Conservation (phyloP, 1,139 yeast genomes). For the Yamadazyma mexicana region DNA sequence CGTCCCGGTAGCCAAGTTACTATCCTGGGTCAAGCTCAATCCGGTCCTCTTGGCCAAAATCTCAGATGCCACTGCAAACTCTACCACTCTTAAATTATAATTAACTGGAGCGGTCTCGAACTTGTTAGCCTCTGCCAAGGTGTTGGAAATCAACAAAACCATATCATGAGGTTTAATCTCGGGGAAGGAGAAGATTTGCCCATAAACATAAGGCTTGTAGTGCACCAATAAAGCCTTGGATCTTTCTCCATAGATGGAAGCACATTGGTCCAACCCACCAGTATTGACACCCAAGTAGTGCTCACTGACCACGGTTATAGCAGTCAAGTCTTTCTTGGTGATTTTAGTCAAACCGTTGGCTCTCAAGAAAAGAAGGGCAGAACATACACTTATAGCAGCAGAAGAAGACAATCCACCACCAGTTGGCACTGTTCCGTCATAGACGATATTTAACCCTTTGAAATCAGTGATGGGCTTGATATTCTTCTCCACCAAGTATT, state of each 20-base stretch:
- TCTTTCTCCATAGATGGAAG: slow-evolving; percentile 65
- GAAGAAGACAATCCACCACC: slow-evolving; percentile 74
- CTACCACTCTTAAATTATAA: slow-evolving; percentile 71
- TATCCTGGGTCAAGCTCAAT: slow-evolving; percentile 47
- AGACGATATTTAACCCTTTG: slow-evolving; percentile 53
- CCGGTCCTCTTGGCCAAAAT: slow-evolving; percentile 51
- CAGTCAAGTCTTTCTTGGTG: slow-evolving; percentile 54
- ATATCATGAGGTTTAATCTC: slow-evolving; percentile 40
- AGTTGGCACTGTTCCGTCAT: slow-evolving; percentile 69
- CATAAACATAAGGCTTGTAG: slow-evolving; percentile 60
- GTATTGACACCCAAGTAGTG: slow-evolving; percentile 74
- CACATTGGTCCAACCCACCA: slow-evolving; percentile 82
- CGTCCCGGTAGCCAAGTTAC: slow-evolving; percentile 62
- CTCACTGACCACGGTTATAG: slow-evolving; percentile 66
- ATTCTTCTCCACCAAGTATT: slow-evolving; percentile 39
- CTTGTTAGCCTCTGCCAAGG: slow-evolving; percentile 63
- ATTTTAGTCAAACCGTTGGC: slow-evolving; percentile 51
- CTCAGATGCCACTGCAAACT: slow-evolving; percentile 64
- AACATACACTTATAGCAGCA: slow-evolving; percentile 71
- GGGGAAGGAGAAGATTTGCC: slow-evolving; percentile 59
- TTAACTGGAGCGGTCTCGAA: slow-evolving; percentile 69
- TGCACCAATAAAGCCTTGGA: slow-evolving; percentile 61
- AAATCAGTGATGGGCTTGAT: slow-evolving; percentile 25
- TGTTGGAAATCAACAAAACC: slow-evolving; percentile 62
- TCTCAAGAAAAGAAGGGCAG: slow-evolving; percentile 57